phyloP scores from a whole-genome alignment of 1,284 basidiomycete species.

The Phlebopus sp. region DNA sequence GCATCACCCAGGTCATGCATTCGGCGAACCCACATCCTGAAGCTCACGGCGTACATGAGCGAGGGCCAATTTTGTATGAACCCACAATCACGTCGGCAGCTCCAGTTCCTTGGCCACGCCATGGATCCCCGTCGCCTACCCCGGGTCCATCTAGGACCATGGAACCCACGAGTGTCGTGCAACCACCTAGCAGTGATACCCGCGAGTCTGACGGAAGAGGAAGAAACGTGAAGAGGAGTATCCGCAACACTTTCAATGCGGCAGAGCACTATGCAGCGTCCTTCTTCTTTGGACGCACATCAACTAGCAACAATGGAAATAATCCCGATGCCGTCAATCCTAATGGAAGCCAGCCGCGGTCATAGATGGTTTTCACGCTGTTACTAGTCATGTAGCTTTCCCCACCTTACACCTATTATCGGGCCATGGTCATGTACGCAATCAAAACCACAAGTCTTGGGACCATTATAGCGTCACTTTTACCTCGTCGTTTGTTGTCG shows the following conservation, averaged over 20 bases:
- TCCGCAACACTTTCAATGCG: constrained; percentile 62
- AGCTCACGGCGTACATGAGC: constrained; percentile 14
- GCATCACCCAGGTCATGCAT: constrained; percentile 37
- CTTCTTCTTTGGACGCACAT: constrained; percentile 54
- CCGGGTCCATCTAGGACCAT: constrained; percentile 17
- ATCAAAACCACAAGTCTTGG: too few species aligned
- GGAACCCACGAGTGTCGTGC: constrained; percentile 43
- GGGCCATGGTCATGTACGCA: too few species aligned
- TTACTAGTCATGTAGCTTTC: neutral
- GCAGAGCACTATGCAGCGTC: constrained; percentile 67
- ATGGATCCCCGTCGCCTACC: constrained; percentile 25
- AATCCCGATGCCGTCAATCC: constrained; percentile 19
- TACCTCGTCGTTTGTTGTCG: too few species aligned
- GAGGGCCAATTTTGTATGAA: constrained; percentile 8
- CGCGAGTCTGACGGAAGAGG: constrained; percentile 43
- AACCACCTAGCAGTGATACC: constrained; percentile 30
- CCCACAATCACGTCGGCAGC: constrained; percentile 11
- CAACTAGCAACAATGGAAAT: constrained; percentile 13
- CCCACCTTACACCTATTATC: neutral
- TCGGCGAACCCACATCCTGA: constrained; percentile 31
- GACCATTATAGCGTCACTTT: too few species aligned
- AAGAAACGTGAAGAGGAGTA: constrained; percentile 58
- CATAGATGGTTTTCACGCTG: constrained; percentile 15
- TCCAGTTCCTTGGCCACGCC: constrained; percentile 26
- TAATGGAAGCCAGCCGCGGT: constrained; percentile 21